Conservation (phyloP, 352 stramenopile genomes). For the Globisporangium parvum region DNA sequence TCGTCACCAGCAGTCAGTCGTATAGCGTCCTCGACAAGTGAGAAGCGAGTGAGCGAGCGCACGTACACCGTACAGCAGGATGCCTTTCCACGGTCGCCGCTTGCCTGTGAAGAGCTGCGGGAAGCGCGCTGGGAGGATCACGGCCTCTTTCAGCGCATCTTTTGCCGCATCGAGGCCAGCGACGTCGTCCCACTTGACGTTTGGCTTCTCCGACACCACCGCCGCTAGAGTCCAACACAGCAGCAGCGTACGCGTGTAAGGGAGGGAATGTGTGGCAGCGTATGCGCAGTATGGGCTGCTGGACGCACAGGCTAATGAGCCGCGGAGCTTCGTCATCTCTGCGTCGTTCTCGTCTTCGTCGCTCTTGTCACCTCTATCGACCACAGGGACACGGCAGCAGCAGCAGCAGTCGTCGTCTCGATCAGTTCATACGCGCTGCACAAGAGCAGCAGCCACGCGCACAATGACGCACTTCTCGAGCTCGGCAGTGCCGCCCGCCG, state of each 20-base stretch:
- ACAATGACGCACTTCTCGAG: conserved; percentile 56
- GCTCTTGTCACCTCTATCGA: conserved; percentile 63
- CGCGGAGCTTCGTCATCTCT: conserved; percentile 94
- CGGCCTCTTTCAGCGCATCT: conserved; percentile 97
- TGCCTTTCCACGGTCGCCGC: conserved; percentile 92
- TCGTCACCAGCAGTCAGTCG: not conserved
- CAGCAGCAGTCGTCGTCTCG: not conserved
- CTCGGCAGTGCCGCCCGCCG: conserved; percentile 47
- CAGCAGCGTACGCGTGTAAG: not conserved
- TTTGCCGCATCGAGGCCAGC: conserved; percentile 96
- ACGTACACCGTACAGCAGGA: conserved; percentile 96
- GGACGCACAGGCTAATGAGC: conserved; percentile 83
- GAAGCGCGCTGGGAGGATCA: conserved; percentile 95
- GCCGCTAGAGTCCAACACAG: conserved; percentile 41
- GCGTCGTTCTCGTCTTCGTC: conserved; percentile 90
- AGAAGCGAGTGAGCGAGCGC: not conserved
- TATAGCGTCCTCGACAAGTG: not conserved
- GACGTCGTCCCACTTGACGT: conserved; percentile 97
- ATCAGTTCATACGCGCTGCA: not conserved
- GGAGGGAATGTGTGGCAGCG: too few species aligned
- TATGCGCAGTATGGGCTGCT: not conserved
- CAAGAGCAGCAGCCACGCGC: too few species aligned
- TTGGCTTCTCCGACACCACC: conserved; percentile 87
- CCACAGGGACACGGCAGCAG: not conserved
- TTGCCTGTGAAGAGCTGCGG: conserved; percentile 96